phyloP scores from a whole-genome alignment of 2,329 filamentous ascomycete genomes.

The Aspergillus felis region DNA sequence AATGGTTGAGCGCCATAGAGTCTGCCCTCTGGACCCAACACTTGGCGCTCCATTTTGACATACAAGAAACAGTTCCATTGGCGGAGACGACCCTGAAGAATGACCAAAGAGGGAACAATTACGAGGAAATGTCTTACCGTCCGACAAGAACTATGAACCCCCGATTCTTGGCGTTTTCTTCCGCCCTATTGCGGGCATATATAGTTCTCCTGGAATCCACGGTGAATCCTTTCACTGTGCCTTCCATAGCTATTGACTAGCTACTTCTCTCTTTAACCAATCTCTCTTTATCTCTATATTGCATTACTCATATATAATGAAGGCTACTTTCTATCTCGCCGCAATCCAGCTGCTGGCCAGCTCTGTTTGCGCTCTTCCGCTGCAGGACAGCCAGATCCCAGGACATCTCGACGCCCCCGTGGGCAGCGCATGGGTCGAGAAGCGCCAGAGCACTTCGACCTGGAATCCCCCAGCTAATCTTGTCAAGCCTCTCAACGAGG shows the following conservation, averaged over 20 bases:
- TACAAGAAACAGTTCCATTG: neutral
- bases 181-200: neutral
- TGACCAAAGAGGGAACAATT: neutral
- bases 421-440: neutral
- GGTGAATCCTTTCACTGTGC: neutral
- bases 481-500: constrained; percentile 12
- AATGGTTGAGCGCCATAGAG: neutral
- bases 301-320: constrained; percentile 4
- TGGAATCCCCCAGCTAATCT: constrained; percentile 14
- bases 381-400: constrained; percentile 2
- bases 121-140: neutral
- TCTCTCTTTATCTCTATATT: neutral
- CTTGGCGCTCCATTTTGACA: neutral
- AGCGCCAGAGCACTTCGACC: constrained; percentile 3
- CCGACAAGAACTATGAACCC: neutral
- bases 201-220: neutral
- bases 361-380: constrained; percentile 7
- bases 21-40: neutral
- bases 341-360: constrained; percentile 17
- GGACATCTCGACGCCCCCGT: neutral
- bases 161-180: neutral
- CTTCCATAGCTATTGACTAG: neutral
- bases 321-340: constrained; percentile 9
- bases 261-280: neutral
- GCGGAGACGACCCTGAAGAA: neutral